Evolutionary conservation across 805 yeast species (phyloP), one percentile per base, ranked within the genome.

Genomic region (Metschnikowia anglica): DNA sequence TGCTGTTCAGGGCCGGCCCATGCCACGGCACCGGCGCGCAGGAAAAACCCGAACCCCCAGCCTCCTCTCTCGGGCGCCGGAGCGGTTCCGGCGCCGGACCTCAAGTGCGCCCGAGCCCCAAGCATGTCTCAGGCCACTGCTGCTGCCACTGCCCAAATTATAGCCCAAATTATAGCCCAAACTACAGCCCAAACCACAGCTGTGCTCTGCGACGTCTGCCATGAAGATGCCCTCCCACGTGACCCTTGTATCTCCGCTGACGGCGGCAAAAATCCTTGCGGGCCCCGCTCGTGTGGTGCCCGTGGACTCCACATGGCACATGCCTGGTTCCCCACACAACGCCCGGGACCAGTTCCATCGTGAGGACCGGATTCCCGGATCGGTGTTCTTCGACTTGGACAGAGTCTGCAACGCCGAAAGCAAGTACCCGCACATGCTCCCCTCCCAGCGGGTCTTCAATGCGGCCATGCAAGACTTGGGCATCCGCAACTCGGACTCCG

Each of bases 361-460:
- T 32, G 60, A 70, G 18, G 80, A 74, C 39, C 76, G 97, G 47
- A 65, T 86, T 27, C 34, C 43, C 4, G 21, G 27, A 4, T 40
- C 55, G 16, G 51, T 41, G 8, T 53, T 53, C 37, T 53, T 49
- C 32, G 57, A 53, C 31, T 39, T 53, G 44, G 56, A 53, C 36
- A 37, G 37, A 16, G 49, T 48, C 3, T 41, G 48, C 19, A 34
- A 85, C 48, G 63, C 62, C 2, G 44, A 64, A 0, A 81, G 88
- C 11, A 68, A 75, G 13, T 90, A 76, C 56, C 97, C 99, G 2
- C 98, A 93, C 57, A 93, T 90, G 97, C 70, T 90, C 10, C 98
- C 98, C 1, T 62, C 73, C 5, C 59, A 68, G 20, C 66, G 64
- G 1, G 72, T 70, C 3, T 91, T 88, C 62, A 77, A 78, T 39